Percentiles rank a stretch among this genome's conserved stretches.
Evolutionary conservation across 306 rosid genomes (phyloP).

Genomic region (Quercus glauca): DNA sequence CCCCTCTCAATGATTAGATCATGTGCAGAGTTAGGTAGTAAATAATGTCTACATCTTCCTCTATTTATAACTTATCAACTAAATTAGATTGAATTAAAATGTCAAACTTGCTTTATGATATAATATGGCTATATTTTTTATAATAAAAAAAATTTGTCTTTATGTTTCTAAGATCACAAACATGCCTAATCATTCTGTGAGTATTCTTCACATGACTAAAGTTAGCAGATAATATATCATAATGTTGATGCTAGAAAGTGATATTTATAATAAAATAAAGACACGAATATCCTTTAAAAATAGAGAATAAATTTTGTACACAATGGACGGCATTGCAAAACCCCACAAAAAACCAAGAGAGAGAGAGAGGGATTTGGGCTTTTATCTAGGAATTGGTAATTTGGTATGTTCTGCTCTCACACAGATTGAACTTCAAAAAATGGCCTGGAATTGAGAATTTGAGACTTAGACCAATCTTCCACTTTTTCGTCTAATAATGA

Average conservation of each 20-base stretch:
- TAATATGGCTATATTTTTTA: background rate
- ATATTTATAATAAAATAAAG: background rate
- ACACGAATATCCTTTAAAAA: too few species aligned
- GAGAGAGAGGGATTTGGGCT: too few species aligned
- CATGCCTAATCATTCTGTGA: background rate
- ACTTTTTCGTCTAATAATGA: too few species aligned
- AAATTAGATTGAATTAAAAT: background rate
- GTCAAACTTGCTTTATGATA: conserved; percentile 1
- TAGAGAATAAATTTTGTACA: too few species aligned
- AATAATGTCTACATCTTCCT: conserved; percentile 2
- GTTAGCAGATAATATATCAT: background rate
- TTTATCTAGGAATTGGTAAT: too few species aligned
- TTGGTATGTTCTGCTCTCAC: too few species aligned
- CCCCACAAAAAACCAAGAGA: too few species aligned
- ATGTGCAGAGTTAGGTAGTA: conserved; percentile 25
- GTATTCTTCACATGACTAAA: background rate
- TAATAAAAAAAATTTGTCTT: background rate
- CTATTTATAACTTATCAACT: background rate
- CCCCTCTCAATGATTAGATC: conserved; percentile 35
- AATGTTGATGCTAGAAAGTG: background rate
- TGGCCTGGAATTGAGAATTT: too few species aligned
- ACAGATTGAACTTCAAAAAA: too few species aligned
- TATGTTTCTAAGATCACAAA: background rate
- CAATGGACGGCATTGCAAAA: too few species aligned
- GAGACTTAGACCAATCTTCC: too few species aligned